phyloP scores from a whole-genome alignment of 345 rosid genomes.

The Garcia nutans region DNA sequence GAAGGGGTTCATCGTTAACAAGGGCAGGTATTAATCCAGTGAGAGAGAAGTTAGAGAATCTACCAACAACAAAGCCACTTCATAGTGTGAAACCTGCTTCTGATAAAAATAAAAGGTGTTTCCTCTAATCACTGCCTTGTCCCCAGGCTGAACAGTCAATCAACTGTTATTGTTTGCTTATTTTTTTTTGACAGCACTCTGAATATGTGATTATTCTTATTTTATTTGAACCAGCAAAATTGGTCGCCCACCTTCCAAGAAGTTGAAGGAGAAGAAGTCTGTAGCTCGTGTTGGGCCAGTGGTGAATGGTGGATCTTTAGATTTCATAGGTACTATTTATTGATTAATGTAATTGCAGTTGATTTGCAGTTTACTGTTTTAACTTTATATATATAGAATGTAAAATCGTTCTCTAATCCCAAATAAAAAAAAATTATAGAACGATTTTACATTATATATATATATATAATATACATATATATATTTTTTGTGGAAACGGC shows the following conservation, averaged over 20 bases:
- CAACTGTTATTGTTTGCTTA: neutral
- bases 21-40: constrained; percentile 53
- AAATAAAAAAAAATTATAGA: no score
- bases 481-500: no score
- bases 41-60: constrained; percentile 61
- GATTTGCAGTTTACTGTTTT: neutral
- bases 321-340: constrained; percentile 55
- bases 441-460: no score
- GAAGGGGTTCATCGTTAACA: constrained; percentile 49
- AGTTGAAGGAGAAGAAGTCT: constrained; percentile 77
- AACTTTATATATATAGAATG: neutral
- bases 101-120: constrained; percentile 76
- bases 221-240: constrained; percentile 60
- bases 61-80: constrained; percentile 55
- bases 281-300: constrained; percentile 49
- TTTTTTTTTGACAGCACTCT: neutral
- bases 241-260: constrained; percentile 82
- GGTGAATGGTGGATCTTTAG: constrained; percentile 48
- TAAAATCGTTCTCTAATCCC: neutral
- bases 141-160: constrained; percentile 4
- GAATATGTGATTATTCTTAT: constrained; percentile 2
- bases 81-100: constrained; percentile 55
- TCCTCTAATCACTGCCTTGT: neutral
- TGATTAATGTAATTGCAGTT: neutral
- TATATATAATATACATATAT: no score